Evolutionary conservation across 73 alveolate genomes (phyloP).

Genomic region (Paramecium sonneborni): DNA sequence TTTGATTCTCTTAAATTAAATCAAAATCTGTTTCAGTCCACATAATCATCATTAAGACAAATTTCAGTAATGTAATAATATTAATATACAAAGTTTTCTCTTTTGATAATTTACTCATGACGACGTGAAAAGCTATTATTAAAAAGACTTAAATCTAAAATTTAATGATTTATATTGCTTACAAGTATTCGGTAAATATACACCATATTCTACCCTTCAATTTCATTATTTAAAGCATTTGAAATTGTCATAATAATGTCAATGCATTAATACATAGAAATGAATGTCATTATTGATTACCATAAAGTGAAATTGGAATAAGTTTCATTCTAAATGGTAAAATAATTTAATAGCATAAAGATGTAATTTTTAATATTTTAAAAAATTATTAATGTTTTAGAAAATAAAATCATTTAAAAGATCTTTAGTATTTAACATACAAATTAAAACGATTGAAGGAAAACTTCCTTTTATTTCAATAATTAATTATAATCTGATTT

Average conservation of each 20-base stretch:
- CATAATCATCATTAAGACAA: background rate
- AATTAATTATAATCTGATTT: too few species aligned
- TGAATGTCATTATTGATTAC: background rate
- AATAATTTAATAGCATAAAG: conserved; percentile 7
- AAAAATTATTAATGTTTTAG: background rate
- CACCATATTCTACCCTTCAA: background rate
- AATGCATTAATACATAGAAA: background rate
- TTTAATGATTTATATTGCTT: background rate
- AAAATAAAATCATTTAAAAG: background rate
- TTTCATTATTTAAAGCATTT: background rate
- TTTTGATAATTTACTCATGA: background rate
- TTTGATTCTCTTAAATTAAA: background rate
- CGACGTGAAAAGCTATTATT: background rate
- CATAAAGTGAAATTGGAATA: background rate
- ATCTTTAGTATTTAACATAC: too few species aligned
- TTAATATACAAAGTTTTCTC: background rate
- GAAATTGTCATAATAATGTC: background rate
- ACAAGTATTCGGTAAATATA: background rate
- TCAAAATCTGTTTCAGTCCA: conserved; percentile 15
- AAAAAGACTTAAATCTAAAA: background rate
- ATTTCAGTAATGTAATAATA: background rate
- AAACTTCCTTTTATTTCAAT: too few species aligned
- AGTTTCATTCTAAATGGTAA: background rate
- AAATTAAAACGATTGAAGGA: too few species aligned
- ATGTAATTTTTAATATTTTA: background rate